phyloP scores from a whole-genome alignment of 805 yeast genomes.

The Hanseniaspora pseudoguilliermondii region DNA sequence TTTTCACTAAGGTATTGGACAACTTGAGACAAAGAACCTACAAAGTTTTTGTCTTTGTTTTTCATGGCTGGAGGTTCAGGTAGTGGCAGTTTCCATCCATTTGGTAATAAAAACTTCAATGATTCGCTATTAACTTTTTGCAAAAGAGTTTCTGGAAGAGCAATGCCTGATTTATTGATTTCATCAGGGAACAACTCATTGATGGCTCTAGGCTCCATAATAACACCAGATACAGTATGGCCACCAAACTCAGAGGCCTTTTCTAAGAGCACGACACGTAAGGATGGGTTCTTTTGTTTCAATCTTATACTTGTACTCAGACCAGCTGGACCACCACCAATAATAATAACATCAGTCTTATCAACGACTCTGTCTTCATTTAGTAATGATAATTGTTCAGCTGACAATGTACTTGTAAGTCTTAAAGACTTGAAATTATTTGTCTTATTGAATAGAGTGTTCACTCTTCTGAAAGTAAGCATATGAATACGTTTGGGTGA shows the following conservation, averaged over 20 bases:
- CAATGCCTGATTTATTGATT: slow-evolving; percentile 46
- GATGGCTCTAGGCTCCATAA: slow-evolving; percentile 78
- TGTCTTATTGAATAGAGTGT: neutral
- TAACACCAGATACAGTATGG: slow-evolving; percentile 88
- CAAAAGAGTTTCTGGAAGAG: slow-evolving; percentile 62
- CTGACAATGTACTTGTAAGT: slow-evolving; percentile 20
- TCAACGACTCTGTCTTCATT: slow-evolving; percentile 67
- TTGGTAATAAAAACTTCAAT: slow-evolving; percentile 54
- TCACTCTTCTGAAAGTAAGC: neutral
- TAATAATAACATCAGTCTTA: slow-evolving; percentile 84
- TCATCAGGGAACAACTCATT: slow-evolving; percentile 68
- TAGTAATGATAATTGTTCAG: slow-evolving; percentile 37
- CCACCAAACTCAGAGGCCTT: slow-evolving; percentile 89
- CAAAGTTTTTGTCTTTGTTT: slow-evolving; percentile 69
- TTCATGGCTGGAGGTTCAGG: slow-evolving; percentile 92
- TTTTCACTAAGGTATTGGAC: slow-evolving; percentile 70
- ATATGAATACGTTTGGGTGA: neutral
- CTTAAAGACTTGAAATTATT: neutral
- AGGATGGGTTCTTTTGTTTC: slow-evolving; percentile 51
- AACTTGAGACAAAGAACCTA: slow-evolving; percentile 70
- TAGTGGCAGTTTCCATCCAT: slow-evolving; percentile 42
- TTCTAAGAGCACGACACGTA: slow-evolving; percentile 80
- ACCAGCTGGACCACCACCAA: slow-evolving; percentile 98
- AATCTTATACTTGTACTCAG: slow-evolving; percentile 81
- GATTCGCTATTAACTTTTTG: slow-evolving; percentile 67